These are phyloP conservation scores for Rhizopus arrhizus DNA, from an alignment of 371 early-diverging fungal species.

Conservation along the genomic window DNA sequence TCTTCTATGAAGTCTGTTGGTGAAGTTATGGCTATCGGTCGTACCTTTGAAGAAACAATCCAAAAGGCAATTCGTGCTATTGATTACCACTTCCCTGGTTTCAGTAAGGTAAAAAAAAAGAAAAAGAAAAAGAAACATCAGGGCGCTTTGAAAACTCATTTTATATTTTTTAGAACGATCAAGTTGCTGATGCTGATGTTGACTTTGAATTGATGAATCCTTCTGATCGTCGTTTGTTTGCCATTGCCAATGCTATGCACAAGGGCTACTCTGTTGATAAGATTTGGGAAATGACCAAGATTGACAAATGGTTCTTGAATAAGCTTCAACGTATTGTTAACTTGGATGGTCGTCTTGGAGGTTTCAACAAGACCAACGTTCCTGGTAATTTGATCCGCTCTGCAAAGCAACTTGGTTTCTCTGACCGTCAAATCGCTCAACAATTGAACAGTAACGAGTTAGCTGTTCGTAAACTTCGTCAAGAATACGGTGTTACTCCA, in stretches of 20 bases:
- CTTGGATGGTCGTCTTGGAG: conserved; percentile 48
- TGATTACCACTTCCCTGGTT: conserved; percentile 83
- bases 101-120: conserved; percentile 54
- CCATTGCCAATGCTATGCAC: conserved; percentile 84
- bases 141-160: neutral
- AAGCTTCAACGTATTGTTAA: conserved; percentile 73
- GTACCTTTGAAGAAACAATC: conserved; percentile 95
- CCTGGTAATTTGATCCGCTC: conserved; percentile 64
- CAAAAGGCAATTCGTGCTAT: conserved; percentile 94
- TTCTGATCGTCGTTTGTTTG: conserved; percentile 89
- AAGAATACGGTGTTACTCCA: conserved; percentile 79
- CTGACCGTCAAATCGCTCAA: conserved; percentile 82
- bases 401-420: conserved; percentile 92
- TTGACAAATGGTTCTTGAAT: conserved; percentile 95
- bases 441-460: conserved; percentile 82
- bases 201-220: conserved; percentile 84
- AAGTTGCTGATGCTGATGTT: conserved; percentile 60
- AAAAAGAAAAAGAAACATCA: conserved; percentile 32
- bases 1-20: conserved; percentile 96
- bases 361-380: conserved; percentile 50
- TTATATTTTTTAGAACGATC: conserved; percentile 48
- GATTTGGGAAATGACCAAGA: conserved; percentile 83
- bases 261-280: conserved; percentile 86
- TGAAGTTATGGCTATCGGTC: conserved; percentile 95
- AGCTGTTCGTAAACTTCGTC: conserved; percentile 81